Percentiles rank a stretch among this genome's conserved stretches.
Evolutionary conservation across 257 asterid species (phyloP).

Genomic region (Gynochthodes officinalis): DNA sequence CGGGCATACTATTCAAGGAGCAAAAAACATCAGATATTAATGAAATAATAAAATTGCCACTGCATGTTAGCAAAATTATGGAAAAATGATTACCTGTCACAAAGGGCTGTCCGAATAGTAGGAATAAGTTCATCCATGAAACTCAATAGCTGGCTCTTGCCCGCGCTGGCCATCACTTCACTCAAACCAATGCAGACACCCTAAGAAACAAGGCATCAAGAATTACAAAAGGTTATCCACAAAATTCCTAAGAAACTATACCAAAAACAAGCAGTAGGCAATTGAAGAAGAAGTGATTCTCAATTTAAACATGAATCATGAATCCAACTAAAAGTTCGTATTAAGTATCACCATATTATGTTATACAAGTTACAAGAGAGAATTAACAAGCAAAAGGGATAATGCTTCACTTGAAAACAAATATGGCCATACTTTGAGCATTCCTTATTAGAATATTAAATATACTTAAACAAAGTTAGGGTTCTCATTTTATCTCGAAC

Average conservation of each 20-base stretch:
- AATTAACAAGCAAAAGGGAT: background rate
- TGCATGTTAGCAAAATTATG: slow-evolving; percentile 15
- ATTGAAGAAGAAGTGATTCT: background rate
- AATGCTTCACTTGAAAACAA: too few species aligned
- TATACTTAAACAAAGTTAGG: background rate
- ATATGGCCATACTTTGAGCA: background rate
- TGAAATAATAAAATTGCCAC: background rate
- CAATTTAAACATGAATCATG: background rate
- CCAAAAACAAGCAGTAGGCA: background rate
- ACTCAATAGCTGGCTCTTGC: slow-evolving; percentile 83
- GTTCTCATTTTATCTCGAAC: background rate
- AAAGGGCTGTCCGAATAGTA: slow-evolving; percentile 92
- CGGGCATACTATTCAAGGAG: slow-evolving; percentile 47
- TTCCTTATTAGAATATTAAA: too few species aligned
- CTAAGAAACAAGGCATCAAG: slow-evolving; percentile 38
- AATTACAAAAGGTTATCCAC: background rate
- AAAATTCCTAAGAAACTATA: background rate
- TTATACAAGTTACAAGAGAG: background rate
- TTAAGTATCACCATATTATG: background rate
- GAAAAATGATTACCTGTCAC: slow-evolving; percentile 66
- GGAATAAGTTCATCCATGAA: slow-evolving; percentile 92
- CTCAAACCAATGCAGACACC: slow-evolving; percentile 98
- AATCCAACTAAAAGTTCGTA: background rate
- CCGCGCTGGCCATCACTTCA: slow-evolving; percentile 98
- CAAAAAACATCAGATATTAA: slow-evolving; percentile 15